These are phyloP conservation scores for Penicillium macrosclerotiorum DNA, from an alignment of 495 filamentous ascomycete genomes.

Conservation along the genomic window DNA sequence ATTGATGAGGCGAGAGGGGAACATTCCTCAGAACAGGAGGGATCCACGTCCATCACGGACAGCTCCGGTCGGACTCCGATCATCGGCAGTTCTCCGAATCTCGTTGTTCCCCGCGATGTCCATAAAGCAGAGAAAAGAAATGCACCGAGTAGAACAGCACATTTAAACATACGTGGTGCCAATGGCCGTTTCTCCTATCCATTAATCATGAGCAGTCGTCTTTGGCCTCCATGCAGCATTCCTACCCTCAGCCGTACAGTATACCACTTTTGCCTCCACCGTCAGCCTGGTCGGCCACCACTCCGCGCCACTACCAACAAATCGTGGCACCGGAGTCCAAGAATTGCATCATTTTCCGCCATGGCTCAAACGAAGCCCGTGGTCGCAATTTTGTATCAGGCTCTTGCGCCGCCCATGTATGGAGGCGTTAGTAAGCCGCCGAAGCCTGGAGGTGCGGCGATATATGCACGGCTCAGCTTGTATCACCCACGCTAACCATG, in stretches of 20 bases:
- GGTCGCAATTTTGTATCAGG: slow-evolving; percentile 32
- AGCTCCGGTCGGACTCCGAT: slow-evolving; percentile 14
- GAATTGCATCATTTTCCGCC: background rate
- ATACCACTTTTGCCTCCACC: background rate
- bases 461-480: background rate
- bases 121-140: background rate
- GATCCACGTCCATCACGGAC: background rate
- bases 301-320: background rate
- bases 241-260: background rate
- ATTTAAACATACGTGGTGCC: no score
- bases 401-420: slow-evolving; percentile 25
- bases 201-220: background rate
- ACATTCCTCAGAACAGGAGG: background rate
- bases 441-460: slow-evolving; percentile 28
- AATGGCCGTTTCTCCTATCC: no score
- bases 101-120: background rate
- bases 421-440: slow-evolving; percentile 27
- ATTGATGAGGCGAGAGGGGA: no score
- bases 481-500: background rate
- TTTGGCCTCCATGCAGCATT: background rate
- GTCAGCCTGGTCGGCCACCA: background rate
- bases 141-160: no score
- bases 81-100: slow-evolving; percentile 12
- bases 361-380: slow-evolving; percentile 9
- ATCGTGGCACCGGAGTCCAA: background rate